Evolutionary conservation across 306 rosid genomes (phyloP).

Genomic region (Senna tora): DNA sequence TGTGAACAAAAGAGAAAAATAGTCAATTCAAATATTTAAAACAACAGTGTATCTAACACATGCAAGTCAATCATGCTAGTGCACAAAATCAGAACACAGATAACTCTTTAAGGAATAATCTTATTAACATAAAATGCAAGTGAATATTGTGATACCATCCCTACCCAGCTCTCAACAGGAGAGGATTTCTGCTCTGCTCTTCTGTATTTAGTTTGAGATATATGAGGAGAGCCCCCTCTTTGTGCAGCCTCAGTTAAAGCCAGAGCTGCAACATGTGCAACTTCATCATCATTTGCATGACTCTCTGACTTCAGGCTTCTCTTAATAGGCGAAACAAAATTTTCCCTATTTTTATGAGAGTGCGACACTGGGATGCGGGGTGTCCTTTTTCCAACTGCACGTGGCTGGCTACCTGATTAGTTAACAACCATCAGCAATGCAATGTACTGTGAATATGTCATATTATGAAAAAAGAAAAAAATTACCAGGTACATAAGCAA

Average conservation of each 20-base stretch:
- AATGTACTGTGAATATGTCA: constrained; percentile 19
- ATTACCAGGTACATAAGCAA: not conserved
- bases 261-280: constrained; percentile 58
- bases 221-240: constrained; percentile 67
- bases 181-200: constrained; percentile 52
- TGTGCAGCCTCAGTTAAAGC: constrained; percentile 71
- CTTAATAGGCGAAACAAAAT: constrained; percentile 50
- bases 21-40: constrained; percentile 21
- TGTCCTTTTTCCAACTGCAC: constrained; percentile 80
- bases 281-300: constrained; percentile 59
- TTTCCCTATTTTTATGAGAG: constrained; percentile 46
- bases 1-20: constrained; percentile 35
- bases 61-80: constrained; percentile 44
- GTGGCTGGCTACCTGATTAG: constrained; percentile 68
- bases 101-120: constrained; percentile 18
- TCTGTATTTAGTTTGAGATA: constrained; percentile 49
- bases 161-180: constrained; percentile 55
- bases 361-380: constrained; percentile 71
- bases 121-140: constrained; percentile 11
- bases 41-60: constrained; percentile 30
- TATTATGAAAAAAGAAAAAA: not conserved
- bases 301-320: constrained; percentile 52
- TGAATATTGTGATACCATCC: constrained; percentile 45
- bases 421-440: constrained; percentile 29
- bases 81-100: constrained; percentile 39